These are phyloP conservation scores for Quercus parvula DNA, from an alignment of 306 rosid species.

Conservation along the genomic window DNA sequence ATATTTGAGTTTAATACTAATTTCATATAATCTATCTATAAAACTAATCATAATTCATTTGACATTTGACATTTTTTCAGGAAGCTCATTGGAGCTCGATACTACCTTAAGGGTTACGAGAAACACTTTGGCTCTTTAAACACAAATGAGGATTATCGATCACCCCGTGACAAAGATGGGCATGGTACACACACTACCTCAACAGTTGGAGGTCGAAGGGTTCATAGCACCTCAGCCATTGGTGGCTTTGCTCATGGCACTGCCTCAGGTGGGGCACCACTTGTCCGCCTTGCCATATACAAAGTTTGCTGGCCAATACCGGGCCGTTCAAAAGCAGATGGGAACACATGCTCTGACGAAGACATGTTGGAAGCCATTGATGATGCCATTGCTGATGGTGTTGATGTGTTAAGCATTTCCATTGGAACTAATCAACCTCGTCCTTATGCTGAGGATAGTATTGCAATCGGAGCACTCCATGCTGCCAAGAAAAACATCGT, in stretches of 20 bases:
- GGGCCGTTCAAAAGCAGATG: slow-evolving; percentile 45
- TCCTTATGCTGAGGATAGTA: slow-evolving; percentile 48
- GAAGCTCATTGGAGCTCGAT: slow-evolving; percentile 81
- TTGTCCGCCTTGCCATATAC: slow-evolving; percentile 74
- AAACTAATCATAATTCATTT: too few species aligned
- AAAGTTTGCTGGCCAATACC: slow-evolving; percentile 94
- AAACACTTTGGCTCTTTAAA: slow-evolving; percentile 43
- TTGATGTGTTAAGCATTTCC: slow-evolving; percentile 66
- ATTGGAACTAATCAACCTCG: slow-evolving; percentile 45
- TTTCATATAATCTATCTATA: too few species aligned
- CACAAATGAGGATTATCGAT: slow-evolving; percentile 54
- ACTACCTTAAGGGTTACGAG: slow-evolving; percentile 69
- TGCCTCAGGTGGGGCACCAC: slow-evolving; percentile 77
- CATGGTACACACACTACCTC: slow-evolving; percentile 93
- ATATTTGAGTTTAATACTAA: too few species aligned
- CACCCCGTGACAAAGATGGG: slow-evolving; percentile 85
- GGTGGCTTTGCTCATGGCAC: slow-evolving; percentile 78
- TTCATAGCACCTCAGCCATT: slow-evolving; percentile 38
- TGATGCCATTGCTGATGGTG: slow-evolving; percentile 87
- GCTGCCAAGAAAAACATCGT: slow-evolving; percentile 69
- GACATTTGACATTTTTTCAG: slow-evolving; percentile 20
- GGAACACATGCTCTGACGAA: slow-evolving; percentile 63
- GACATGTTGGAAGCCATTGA: slow-evolving; percentile 88
- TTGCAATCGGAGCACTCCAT: slow-evolving; percentile 62
- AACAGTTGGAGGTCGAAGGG: slow-evolving; percentile 65